These are phyloP conservation scores for Penicillium sp. DNA, from an alignment of 2,329 filamentous ascomycete species.

Conservation along the genomic window DNA sequence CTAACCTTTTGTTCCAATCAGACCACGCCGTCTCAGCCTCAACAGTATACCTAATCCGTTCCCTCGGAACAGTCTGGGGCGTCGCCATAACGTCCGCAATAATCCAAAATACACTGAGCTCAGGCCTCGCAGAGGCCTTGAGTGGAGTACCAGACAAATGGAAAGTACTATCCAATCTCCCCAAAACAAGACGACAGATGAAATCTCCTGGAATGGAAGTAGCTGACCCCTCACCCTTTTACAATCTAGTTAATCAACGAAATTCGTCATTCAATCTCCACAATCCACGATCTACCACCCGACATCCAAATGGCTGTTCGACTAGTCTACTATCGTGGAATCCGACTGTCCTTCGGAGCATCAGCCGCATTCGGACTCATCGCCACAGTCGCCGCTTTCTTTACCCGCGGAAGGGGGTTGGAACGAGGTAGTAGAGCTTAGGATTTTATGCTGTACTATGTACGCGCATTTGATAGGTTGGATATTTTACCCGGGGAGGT, in stretches of 20 bases:
- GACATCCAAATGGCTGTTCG: constrained; percentile 59
- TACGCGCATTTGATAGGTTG: background rate
- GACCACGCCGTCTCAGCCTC: constrained; percentile 65
- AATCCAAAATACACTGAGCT: constrained; percentile 61
- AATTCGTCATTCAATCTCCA: constrained; percentile 62
- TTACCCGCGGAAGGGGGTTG: constrained; percentile 44
- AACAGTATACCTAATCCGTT: constrained; percentile 64
- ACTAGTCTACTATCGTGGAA: constrained; percentile 61
- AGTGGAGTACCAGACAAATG: constrained; percentile 59
- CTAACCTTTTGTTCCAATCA: constrained; percentile 25
- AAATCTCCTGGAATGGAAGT: constrained; percentile 6
- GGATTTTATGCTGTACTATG: no score
- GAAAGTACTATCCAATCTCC: constrained; percentile 50
- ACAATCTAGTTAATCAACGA: constrained; percentile 57
- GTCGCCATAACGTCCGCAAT: constrained; percentile 64
- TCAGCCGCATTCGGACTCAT: constrained; percentile 56
- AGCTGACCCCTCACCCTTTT: constrained; percentile 25
- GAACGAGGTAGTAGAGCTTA: constrained; percentile 9
- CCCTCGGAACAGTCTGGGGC: constrained; percentile 64
- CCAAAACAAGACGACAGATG: background rate
- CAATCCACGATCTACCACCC: constrained; percentile 55
- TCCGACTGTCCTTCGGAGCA: constrained; percentile 57
- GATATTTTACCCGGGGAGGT: background rate
- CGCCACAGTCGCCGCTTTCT: constrained; percentile 51
- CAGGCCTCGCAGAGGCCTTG: constrained; percentile 56